Evolutionary conservation across 176 grass and related monocot genomes (phyloP), one percentile per base, ranked within the genome.

Genomic region (Luzula sylvatica): DNA sequence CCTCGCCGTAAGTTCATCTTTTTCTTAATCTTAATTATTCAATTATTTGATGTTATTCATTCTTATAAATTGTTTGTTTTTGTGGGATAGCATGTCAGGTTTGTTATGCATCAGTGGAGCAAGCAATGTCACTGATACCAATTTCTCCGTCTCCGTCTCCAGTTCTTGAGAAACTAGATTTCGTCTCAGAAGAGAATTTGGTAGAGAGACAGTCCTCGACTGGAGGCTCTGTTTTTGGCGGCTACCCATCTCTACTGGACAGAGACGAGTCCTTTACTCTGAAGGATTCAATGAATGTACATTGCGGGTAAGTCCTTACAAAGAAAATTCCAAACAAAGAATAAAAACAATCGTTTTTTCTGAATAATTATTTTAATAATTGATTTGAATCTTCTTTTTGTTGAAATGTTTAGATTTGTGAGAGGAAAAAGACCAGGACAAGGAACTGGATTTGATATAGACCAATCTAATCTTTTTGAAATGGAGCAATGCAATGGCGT

Each of bases 221-320:
- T 28, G 41, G 65, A 14, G 82, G 86, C 30, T 92, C 85, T 69
- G 46, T 81, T 45, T 98, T 98, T 78, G 86, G 93, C 68, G 93
- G 93, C 21, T 82, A 87, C 76, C 93, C 86, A 55, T 83, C 93
- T 47, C 61, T 92, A 20, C 68, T 74, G 44, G 72, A 92, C 26
- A 75, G 93, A 44, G 75, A 87, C 22, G 75, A 61, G 53, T 98
- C 78, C 72, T 98, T 71, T 61, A 52, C 83, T 72, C 80, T 98
- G 74, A 77, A 79, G 74, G 86, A 98, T 26, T 87, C 75, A 0
- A 98, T 98, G 86, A 58, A 39, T 21, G 30, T 98, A 63, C 78
- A 75, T 58, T 98, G 93, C 79, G 93, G 93, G 93, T 98, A 92
- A 53, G 92, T 26, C 42, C 26, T n/a, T n/a, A n/a, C n/a, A n/a